These are phyloP conservation scores for Carex pumila DNA, from an alignment of 176 grass and related monocot species.

Conservation along the genomic window DNA sequence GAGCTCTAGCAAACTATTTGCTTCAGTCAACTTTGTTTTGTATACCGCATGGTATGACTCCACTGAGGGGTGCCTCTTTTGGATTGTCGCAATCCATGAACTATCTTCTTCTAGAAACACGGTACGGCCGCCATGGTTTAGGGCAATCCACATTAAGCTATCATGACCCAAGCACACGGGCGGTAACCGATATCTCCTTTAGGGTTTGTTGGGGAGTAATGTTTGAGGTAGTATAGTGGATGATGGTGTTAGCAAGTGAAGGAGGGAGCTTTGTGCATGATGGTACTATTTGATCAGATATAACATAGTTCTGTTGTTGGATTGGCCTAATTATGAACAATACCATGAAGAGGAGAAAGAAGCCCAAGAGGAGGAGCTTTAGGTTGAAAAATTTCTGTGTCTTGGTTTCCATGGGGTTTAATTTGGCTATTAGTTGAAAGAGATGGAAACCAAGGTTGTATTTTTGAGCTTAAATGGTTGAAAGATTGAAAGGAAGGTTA, in stretches of 20 bases:
- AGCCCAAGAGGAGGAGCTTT: constrained; percentile 31
- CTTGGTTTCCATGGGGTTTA: constrained; percentile 32
- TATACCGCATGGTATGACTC: constrained; percentile 29
- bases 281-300: neutral
- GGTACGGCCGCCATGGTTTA: constrained; percentile 75
- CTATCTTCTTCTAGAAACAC: constrained; percentile 58
- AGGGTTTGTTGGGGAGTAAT: constrained; percentile 29
- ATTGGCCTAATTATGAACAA: constrained; percentile 16
- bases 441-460: neutral
- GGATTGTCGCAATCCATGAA: constrained; percentile 5
- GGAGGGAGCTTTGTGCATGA: constrained; percentile 29
- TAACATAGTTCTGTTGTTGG: neutral
- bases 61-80: constrained; percentile 24
- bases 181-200: constrained; percentile 34
- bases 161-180: constrained; percentile 30
- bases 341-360: constrained; percentile 29
- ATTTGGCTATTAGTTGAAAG: neutral
- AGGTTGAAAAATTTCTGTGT: constrained; percentile 41
- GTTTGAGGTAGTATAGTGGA: constrained; percentile 44
- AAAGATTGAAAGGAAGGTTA: too few relatives aligned
- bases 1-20: constrained; percentile 28
- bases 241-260: constrained; percentile 25
- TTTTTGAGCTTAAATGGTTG: too few relatives aligned
- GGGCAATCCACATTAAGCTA: constrained; percentile 53
- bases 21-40: constrained; percentile 15